Evolutionary conservation across 2,329 filamentous ascomycete genomes (phyloP), one percentile per base, ranked within the genome.

Genomic region (Botrytis fragariae): DNA sequence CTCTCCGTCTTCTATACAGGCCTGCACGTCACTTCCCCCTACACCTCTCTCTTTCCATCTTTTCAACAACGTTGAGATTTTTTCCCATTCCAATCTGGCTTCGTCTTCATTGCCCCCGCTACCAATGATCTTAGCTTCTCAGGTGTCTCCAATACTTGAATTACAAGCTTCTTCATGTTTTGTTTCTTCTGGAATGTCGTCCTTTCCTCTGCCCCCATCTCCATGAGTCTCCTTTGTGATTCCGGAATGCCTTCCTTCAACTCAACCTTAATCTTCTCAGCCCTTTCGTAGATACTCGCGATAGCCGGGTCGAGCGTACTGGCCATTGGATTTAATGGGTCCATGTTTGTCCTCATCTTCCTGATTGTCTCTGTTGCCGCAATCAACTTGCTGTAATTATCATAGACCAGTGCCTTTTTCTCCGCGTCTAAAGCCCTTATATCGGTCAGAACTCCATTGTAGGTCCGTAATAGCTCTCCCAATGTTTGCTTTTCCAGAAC

Each of bases 341-440:
- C 92, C 92, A 95, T 95, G 76, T 91, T 93, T 45, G 89, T 87
- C 73, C 93, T 87, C 93, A 96, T 95, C 85, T 93, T 94, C 68
- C 93, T 89, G 79, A 99, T 99, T 4, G 95, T 98, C 82, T 97
- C 95, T 18, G 97, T 98, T 1, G 96, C 96, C n/a, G 92, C 89
- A 77, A 99, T 98, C 77, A 99, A 84, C 84, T 98, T 98, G 78
- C 92, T 96, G 83, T 98, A 99, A 81, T 99, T 99, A 82, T 99
- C 95, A 82, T 99, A 99, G 7, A 99, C 96, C 75, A 99, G 84
- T 2, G 95, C 95, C 84, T 99, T 99, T 82, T 96, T 92, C 86
- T 99, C 96, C 37, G 95, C 95, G 80, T 98, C 96, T 29, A 99
- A 86, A 3, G 93, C 95, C 54, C 94, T 86, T 65, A 97, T 95